A percentile compares a stretch with the other conserved stretches of the same genome.
Conservation (phyloP, 2,329 filamentous ascomycete genomes). For the Ceratocystis smalleyi region DNA sequence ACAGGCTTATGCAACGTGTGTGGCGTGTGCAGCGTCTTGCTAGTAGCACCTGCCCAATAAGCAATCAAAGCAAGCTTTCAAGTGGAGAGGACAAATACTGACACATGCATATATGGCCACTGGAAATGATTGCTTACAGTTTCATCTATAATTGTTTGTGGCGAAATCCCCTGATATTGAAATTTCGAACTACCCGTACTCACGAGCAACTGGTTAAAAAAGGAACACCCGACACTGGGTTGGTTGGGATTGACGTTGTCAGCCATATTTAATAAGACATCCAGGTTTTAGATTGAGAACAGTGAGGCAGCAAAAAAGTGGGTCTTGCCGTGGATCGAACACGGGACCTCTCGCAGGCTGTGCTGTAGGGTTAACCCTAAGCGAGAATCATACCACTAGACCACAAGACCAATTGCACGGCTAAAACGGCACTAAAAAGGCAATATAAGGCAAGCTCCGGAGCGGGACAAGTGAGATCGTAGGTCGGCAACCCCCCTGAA, state of each 20-base stretch:
- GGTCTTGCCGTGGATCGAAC: slow-evolving; percentile 20
- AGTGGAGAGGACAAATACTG: neutral
- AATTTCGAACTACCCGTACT: no score
- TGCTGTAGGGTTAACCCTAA: slow-evolving; percentile 37
- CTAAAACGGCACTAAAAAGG: accelerated
- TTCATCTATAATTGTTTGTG: no score
- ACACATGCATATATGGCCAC: no score
- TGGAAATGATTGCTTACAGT: no score
- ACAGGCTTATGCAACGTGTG: neutral
- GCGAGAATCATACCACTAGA: slow-evolving; percentile 59
- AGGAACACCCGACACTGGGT: no score
- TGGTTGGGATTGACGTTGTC: no score
- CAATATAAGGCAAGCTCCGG: neutral
- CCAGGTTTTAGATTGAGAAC: no score
- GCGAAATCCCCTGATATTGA: no score
- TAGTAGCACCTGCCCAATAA: neutral
- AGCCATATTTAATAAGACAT: no score
- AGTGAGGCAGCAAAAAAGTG: neutral
- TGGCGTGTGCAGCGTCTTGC: neutral
- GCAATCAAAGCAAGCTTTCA: neutral
- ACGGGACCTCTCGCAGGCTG: slow-evolving; percentile 20
- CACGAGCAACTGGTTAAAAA: no score
- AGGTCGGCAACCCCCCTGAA: no score
- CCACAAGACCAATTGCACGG: slow-evolving; percentile 30
- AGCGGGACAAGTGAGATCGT: no score